Base-by-base conservation (phyloP, 2,329 filamentous ascomycete species). In the Diplodia corticola region DNA sequence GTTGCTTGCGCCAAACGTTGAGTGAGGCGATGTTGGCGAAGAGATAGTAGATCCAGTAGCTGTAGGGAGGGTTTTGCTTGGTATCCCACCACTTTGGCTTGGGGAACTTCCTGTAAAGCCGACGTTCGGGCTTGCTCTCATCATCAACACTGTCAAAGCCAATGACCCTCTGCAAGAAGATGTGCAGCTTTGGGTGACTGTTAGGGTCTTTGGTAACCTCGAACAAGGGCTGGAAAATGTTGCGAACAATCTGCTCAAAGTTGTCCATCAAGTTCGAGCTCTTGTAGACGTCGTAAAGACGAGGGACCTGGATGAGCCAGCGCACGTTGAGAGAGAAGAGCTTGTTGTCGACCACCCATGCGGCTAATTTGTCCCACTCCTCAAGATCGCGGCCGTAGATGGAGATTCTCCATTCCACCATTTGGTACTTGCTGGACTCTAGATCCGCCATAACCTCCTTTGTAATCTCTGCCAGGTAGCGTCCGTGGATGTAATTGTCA, bases 341-440 rank as follows among this genome's bases (percentile, higher is more conserved):
- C 80, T 97, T 98, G 82, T 98, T 97, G 81, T 98, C 94, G 17
- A 98, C 88, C 7, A 99, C 93, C 95, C 95, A 99, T 3, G 91
- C 92, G 3, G 95, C 95, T 61, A 99, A 50, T 75, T 96, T 99
- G 75, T 98, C 94, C 95, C 95, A 99, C 78, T 99, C 95, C 69
- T 96, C 89, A 48, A 96, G 85, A 2, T 90, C 91, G 75, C 92
- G 91, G 69, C 95, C 95, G 73, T 99, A 99, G 69, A 99, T 92
- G 26, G 93, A 97, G 71, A 99, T 97, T 50, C 95, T 92, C 93
- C 96, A 99, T 80, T 99, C 95, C 1, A 95, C 95, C 91, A 99
- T 97, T 77, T 99, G 95, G 75, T 99, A 99, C 78, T 99, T 99
- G 86, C 93, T 97, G 57, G 94, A 96, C 78, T 99, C 95, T 35